Evolutionary conservation across 176 grass and related monocot species (phyloP).

Genomic region (Thinopyrum elongatum): DNA sequence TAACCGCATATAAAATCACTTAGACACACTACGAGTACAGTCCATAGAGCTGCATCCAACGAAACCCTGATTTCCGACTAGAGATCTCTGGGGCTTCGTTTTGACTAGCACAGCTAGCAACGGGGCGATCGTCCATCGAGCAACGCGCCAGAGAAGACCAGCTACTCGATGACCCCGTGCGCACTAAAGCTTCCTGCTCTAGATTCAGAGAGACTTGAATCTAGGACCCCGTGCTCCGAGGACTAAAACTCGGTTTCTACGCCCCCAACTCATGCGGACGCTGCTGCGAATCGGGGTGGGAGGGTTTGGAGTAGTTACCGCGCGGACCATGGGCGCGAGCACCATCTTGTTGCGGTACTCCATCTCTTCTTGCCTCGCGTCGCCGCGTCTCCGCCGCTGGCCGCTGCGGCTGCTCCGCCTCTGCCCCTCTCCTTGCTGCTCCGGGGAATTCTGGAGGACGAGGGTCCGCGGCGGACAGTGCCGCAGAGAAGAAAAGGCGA

Average conservation of each 20-base stretch:
- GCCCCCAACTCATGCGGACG: not conserved
- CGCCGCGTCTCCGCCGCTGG: not conserved
- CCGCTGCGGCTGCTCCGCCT: not conserved
- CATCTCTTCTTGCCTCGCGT: conserved; percentile 33
- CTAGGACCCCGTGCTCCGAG: not conserved
- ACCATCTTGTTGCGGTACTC: conserved; percentile 80
- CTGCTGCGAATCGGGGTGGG: not conserved
- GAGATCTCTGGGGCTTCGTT: not conserved
- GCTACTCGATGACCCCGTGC: not conserved
- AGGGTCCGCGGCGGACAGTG: not conserved
- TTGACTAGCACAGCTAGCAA: not conserved
- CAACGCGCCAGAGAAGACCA: not conserved
- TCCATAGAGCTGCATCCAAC: not conserved
- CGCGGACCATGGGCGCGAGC: conserved; percentile 92
- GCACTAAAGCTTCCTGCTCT: not conserved
- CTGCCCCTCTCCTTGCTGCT: not conserved
- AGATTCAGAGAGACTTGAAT: not conserved
- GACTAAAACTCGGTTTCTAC: not conserved
- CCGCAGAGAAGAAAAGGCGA: not conserved
- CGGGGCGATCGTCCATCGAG: not conserved
- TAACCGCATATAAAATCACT: not conserved
- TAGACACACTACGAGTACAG: not conserved
- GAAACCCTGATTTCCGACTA: not conserved
- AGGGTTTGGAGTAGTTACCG: conserved; percentile 47
- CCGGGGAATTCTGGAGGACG: conserved; percentile 28